Base-by-base conservation (phyloP, 306 rosid genomes). In the Corylus avellana region DNA sequence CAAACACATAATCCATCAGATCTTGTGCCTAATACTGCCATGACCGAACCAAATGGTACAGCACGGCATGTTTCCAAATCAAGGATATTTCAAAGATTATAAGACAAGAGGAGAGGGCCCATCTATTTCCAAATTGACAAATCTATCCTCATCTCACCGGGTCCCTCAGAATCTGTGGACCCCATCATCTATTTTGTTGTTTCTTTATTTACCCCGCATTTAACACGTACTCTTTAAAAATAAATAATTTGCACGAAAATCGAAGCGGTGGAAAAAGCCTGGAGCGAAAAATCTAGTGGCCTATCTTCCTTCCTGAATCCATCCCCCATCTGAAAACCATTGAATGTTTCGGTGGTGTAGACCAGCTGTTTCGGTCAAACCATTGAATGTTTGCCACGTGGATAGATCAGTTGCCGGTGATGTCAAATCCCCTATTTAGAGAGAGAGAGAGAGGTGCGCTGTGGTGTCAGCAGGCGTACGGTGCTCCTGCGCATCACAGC, bases 151-250 rank as follows among this genome's bases (percentile, higher is more conserved):
- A 49, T 46, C 14, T 39, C 11, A 70, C 27, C 9, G 84, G 84
- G 77, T 13, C 86, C 89, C 82, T 74, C 85, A 77, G 85, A 80
- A 77, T 80, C 81, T 83, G 29, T 77, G 53, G 83, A 76, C 75
- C 79, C 80, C 74, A 42, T 16, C 74, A 5, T 16, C 18, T 12
- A 44, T 12, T 10, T 17, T 73, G 46, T 54, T 4, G 44, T 39
- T 18, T 49, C 79, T 83, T 22, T 22, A 22, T 22, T 22, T 22
- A 32, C 72, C 56, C 4, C 69, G 22, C 77, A 62, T 76, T 76
- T n/a, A 5, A 50, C 69, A 49, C 72, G 77, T 50, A 75, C 27
- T 39, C 16, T 17, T 0, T 50, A 62, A 48, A 25, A 50, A 47
- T 1, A 46, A 46, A 46, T 6, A 49, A 49, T 39, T 32, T 13